Evolutionary conservation across 306 rosid genomes (phyloP).

Genomic region (Prunus dulcis): DNA sequence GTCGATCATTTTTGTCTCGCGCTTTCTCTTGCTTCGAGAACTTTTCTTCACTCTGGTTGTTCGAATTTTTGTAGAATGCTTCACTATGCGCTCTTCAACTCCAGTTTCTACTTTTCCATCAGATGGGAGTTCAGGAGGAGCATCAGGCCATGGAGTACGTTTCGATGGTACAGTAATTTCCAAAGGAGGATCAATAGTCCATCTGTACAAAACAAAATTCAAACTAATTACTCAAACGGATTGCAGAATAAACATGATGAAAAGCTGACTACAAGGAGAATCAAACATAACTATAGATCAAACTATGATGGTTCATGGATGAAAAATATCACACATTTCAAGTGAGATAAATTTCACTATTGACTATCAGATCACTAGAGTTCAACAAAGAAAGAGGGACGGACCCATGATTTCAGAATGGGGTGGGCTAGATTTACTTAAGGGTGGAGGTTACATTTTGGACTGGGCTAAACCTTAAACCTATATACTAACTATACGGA

Average conservation of each 20-base stretch:
- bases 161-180: conserved; percentile 86
- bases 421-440: too few relatives aligned
- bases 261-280: background rate
- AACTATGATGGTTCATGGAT: background rate
- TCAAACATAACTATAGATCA: background rate
- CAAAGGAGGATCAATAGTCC: conserved; percentile 91
- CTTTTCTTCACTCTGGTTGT: conserved; percentile 61
- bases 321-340: background rate
- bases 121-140: conserved; percentile 88
- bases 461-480: too few relatives aligned
- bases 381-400: too few relatives aligned
- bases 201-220: conserved; percentile 44
- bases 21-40: conserved; percentile 78
- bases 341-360: background rate
- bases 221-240: conserved; percentile 16
- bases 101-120: conserved; percentile 38
- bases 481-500: too few relatives aligned
- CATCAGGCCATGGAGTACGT: conserved; percentile 94
- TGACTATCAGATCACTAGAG: background rate
- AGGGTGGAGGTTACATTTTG: too few relatives aligned
- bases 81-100: conserved; percentile 44
- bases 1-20: conserved; percentile 57
- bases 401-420: too few relatives aligned
- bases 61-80: conserved; percentile 59
- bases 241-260: background rate